Base-by-base conservation (phyloP, 2,329 filamentous ascomycete genomes). In the Biscogniauxia marginata region DNA sequence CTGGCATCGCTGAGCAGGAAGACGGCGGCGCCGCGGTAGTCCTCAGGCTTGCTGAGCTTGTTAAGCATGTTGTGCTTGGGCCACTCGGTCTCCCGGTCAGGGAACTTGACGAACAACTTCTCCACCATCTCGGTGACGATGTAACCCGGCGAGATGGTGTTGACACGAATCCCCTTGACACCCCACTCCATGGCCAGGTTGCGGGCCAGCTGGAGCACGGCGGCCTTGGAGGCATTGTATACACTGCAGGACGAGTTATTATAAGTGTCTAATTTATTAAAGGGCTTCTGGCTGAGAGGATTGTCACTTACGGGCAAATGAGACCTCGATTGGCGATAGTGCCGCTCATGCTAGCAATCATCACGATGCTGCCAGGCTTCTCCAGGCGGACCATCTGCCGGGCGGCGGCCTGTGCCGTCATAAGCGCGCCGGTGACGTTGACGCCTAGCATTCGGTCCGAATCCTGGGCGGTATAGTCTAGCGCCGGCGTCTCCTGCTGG, bases 401-500 rank as follows among this genome's bases (percentile, higher is more conserved):
- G 30, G 92, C 93, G n/a, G 91, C 90, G 19, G 91, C 91, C 77
- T 93, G 90, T 22, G 91, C 91, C 24, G 91, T 96, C 82, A 93
- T 85, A 75, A 91, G 90, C 23, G 83, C 86, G 11, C 92, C 93
- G n/a, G 86, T 95, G 65, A 96, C 81, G 74, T 97, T 96, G 68
- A 93, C 87, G 66, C 89, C 84, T 73, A 96, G 81, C 79, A 96
- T 90, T 73, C 86, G 83, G 70, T 92, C 85, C 70, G 85, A 85
- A 70, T 91, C 89, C 68, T 87, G 80, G 20, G 89, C 84, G 21
- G 84, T 82, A 69, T 96, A 96, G 49, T 96, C 91, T 53, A 96
- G 78, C 1, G 93, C 91, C 0, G 90, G 75, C 0, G 86, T 91
- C 75, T 96, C 91, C 73, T 96, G 89, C 74, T 96, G 90, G 65